Evolutionary conservation across 2,329 filamentous ascomycete genomes (phyloP), one percentile per base, ranked within the genome.

Genomic region (Nemania diffusa): DNA sequence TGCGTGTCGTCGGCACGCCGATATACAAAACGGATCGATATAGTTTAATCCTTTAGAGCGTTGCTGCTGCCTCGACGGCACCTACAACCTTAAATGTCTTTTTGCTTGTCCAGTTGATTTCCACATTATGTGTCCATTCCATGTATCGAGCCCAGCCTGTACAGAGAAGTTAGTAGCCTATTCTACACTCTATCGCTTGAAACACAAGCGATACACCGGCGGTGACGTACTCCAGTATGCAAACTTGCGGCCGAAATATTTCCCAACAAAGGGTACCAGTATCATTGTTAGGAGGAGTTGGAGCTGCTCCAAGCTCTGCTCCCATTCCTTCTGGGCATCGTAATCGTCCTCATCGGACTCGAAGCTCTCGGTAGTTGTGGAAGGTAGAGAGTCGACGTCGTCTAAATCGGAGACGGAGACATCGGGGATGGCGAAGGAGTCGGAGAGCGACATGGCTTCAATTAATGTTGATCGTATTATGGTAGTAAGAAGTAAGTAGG

Each of bases 261-360:
- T 99, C 66, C 96, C 96, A 73, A 93, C 84, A 79, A 97, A 97
- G 2, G 96, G 96, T 57, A 99, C 91, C 73, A 98, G 81, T 56
- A 98, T 92, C 93, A 99, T 97, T 22, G 92, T 97, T 78, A 98
- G 81, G 72, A 99, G 85, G 71, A 98, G 85, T 82, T 99, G 94
- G 67, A 99, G 82, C 82, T 99, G 96, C 80, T 97, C 93, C 70
- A 99, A 83, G 75, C 92, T 97, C 75, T 94, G 92, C 75, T 95
- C 91, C 96, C 96, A 99, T 81, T 99, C 95, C 68, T 88, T 88
- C 80, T 99, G 95, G 9, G 96, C 96, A 78, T 98, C 95, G 44
- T 92, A 93, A 67, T 91, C 84, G 67, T 85, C 84, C 48, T 91
- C 84, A 57, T 90, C 88, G 57, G 85, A 85, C 46, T 75, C 75